phyloP scores from a whole-genome alignment of 352 stramenopile species.

The Pythium vanterpoolii region DNA sequence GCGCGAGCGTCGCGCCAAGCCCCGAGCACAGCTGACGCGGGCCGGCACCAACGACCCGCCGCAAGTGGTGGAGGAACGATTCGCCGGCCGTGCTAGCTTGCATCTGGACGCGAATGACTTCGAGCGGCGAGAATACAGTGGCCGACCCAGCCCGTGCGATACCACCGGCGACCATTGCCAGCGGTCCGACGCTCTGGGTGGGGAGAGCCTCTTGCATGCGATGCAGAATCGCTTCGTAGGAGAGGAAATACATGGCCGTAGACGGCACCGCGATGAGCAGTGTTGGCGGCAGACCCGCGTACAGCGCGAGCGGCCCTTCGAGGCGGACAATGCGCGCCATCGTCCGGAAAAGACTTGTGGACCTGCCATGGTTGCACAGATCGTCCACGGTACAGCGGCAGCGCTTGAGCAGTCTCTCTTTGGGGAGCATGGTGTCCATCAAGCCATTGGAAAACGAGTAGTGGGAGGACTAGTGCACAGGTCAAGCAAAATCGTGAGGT shows the following conservation, averaged over 20 bases:
- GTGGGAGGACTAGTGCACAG: conserved; percentile 45
- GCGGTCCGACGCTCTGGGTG: conserved; percentile 38
- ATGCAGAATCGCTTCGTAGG: conserved; percentile 88
- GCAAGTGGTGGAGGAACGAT: conserved; percentile 47
- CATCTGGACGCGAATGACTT: conserved; percentile 86
- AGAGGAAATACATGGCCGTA: conserved; percentile 94
- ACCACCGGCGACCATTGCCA: conserved; percentile 34
- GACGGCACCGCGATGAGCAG: conserved; percentile 93
- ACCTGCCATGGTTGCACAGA: conserved; percentile 31
- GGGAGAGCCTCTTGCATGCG: conserved; percentile 37
- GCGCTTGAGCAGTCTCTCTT: conserved; percentile 24
- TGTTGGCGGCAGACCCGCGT: conserved; percentile 86
- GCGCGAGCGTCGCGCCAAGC: conserved; percentile 87
- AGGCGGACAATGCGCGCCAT: conserved; percentile 73
- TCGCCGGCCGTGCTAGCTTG: conserved; percentile 34
- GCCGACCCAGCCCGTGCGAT: conserved; percentile 69
- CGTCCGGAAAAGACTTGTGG: conserved; percentile 44
- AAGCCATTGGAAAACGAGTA: conserved; percentile 79
- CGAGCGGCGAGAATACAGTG: conserved; percentile 79
- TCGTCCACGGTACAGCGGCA: not conserved
- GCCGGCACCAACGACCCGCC: conserved; percentile 43
- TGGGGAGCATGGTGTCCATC: conserved; percentile 81
- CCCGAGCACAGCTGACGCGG: conserved; percentile 57
- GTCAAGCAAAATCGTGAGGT: not conserved
- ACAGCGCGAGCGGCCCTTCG: conserved; percentile 75